Evolutionary conservation across 2,329 filamentous ascomycete genomes (phyloP).

Genomic region (Pseudopyrenochaeta lycopersici): DNA sequence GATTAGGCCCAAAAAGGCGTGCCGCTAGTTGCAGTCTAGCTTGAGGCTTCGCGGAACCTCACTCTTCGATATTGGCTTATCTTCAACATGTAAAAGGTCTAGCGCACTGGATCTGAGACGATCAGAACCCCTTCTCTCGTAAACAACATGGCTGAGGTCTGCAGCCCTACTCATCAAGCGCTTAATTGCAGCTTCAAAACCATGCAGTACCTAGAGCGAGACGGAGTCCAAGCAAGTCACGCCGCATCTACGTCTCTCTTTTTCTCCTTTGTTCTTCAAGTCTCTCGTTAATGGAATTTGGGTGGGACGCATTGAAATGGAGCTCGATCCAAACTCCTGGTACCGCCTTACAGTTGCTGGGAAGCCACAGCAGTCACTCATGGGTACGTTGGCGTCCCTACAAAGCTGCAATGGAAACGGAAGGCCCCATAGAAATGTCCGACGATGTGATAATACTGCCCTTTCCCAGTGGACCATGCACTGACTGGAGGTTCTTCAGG

Average conservation of each 20-base stretch:
- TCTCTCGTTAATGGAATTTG: constrained; percentile 4
- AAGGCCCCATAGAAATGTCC: too few relatives aligned
- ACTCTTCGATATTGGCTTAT: background rate
- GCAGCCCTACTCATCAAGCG: background rate
- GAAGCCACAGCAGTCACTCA: constrained; percentile 1
- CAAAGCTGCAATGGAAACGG: too few relatives aligned
- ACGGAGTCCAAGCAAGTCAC: background rate
- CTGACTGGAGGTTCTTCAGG: background rate
- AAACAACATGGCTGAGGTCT: background rate
- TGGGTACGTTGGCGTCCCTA: background rate
- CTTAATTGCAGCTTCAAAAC: background rate
- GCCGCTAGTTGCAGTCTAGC: background rate
- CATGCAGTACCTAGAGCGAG: background rate
- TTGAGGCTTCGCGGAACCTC: background rate
- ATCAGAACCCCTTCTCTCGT: background rate
- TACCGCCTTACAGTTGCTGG: constrained; percentile 9
- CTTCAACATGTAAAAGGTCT: too few relatives aligned
- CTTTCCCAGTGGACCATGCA: background rate
- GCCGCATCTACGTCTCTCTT: background rate
- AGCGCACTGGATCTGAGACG: background rate
- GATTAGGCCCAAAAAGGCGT: background rate
- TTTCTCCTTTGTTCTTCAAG: background rate
- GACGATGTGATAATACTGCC: too few relatives aligned
- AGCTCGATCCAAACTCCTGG: constrained; percentile 10
- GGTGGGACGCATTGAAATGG: background rate